Evolutionary conservation across 495 filamentous ascomycete species (phyloP).

Genomic region (Copromyces sp.): DNA sequence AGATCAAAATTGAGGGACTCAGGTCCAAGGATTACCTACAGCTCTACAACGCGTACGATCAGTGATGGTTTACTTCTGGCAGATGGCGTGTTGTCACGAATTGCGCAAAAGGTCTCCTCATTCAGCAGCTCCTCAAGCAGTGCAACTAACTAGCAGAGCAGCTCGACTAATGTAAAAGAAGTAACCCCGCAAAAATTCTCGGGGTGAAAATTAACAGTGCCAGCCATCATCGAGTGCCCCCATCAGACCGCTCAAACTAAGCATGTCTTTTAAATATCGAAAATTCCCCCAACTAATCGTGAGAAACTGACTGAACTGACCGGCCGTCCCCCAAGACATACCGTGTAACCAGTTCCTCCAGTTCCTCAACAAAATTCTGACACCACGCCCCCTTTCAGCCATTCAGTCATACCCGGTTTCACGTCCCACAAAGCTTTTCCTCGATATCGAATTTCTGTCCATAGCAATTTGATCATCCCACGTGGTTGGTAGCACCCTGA

Average conservation of each 20-base stretch:
- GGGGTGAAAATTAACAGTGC: neutral
- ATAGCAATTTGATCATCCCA: neutral
- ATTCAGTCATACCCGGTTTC: neutral
- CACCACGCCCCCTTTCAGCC: neutral
- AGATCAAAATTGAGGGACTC: neutral
- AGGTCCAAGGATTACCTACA: neutral
- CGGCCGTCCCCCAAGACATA: neutral
- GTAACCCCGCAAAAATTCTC: neutral
- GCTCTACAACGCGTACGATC: neutral
- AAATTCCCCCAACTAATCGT: neutral
- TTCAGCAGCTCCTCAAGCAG: neutral
- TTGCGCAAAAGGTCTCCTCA: neutral
- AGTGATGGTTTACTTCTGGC: neutral
- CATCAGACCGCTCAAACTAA: neutral
- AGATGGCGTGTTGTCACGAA: neutral
- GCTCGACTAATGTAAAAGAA: too few relatives aligned
- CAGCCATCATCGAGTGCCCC: too few relatives aligned
- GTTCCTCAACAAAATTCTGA: neutral
- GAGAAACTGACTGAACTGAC: neutral
- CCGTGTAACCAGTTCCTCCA: neutral
- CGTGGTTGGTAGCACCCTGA: neutral
- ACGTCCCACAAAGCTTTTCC: neutral
- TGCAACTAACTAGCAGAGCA: neutral
- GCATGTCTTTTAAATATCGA: neutral
- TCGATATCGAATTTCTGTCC: neutral